Base-by-base conservation (phyloP, 306 rosid species). In the Prunus davidiana region DNA sequence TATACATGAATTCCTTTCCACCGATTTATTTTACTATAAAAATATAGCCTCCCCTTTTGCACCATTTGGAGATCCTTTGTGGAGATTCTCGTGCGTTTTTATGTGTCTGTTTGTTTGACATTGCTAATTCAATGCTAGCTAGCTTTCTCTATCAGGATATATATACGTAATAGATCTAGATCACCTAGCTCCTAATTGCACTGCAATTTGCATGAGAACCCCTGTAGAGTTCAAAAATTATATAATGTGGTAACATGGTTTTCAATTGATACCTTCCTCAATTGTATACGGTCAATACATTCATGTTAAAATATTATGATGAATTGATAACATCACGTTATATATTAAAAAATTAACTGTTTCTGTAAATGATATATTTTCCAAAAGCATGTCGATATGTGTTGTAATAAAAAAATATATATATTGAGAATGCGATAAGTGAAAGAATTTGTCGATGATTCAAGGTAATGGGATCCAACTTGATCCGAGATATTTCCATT, bases 401-500 rank as follows among this genome's bases (percentile, higher is more conserved):
- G 2, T 38, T 0, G 2, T 34, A 34, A 34, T 1, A 34, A 34
- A 34, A 34, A 0, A n/a, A n/a, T n/a, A n/a, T n/a, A n/a, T n/a
- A n/a, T n/a, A 47, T 22, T 46, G 38, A 6, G 41, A 13, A 22
- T 46, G 41, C 69, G 76, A 56, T 52, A 64, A 28, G 13, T 27
- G 22, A 66, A 24, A 45, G 74, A 83, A 67, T 85, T 80, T 86
- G 78, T 82, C 76, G 86, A 76, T 69, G 45, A 25, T 62, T 79
- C 61, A 64, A 76, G 69, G 66, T 49, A 27, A 79, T 54, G 84
- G 73, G 70, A 83, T 72, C 74, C 78, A 80, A 81, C 73, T 80
- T 73, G 83, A 81, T 67, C 30, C 47, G 51, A 68, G 79, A 78
- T 71, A 80, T 72, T 38, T 54, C 38, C 13, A 55, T n/a, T 56